phyloP scores from a whole-genome alignment of 352 stramenopile genomes.

The Globisporangium nagaii region DNA sequence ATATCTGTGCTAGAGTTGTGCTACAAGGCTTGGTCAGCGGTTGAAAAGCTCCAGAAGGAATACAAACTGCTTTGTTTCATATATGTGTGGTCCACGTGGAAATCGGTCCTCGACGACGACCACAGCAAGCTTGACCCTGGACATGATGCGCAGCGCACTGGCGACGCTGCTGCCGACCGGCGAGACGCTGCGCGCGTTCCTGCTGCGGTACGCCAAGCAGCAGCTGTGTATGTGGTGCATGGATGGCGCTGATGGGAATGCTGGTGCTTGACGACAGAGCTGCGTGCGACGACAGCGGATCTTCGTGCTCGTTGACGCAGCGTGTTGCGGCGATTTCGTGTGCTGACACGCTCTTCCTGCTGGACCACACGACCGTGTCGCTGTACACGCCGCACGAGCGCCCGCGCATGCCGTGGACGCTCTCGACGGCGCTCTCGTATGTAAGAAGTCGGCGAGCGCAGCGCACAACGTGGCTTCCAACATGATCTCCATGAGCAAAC shows the following conservation, averaged over 20 bases:
- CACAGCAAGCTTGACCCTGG: too few species aligned
- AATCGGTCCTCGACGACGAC: too few species aligned
- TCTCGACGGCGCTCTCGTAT: constrained; percentile 24
- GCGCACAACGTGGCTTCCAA: too few species aligned
- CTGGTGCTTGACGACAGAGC: constrained; percentile 10
- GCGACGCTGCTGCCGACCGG: constrained; percentile 23
- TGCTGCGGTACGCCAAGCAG: constrained; percentile 20
- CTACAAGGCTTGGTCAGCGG: too few species aligned
- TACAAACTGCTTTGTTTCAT: too few species aligned
- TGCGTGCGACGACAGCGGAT: constrained; percentile 8
- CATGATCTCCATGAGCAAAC: too few species aligned
- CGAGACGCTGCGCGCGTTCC: constrained; percentile 30
- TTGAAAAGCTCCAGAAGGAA: too few species aligned
- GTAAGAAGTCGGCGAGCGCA: too few species aligned
- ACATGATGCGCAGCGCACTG: neutral
- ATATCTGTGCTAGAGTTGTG: too few species aligned
- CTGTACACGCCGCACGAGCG: constrained; percentile 14
- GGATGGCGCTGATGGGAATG: neutral
- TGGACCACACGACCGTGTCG: constrained; percentile 38
- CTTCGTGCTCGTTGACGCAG: neutral
- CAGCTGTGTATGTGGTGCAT: neutral
- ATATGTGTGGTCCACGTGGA: too few species aligned
- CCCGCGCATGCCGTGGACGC: constrained; percentile 26
- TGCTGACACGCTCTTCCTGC: constrained; percentile 17
- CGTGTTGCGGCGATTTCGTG: constrained; percentile 7